Evolutionary conservation across 441 rosid genomes (phyloP).

Genomic region (Hura crepitans): DNA sequence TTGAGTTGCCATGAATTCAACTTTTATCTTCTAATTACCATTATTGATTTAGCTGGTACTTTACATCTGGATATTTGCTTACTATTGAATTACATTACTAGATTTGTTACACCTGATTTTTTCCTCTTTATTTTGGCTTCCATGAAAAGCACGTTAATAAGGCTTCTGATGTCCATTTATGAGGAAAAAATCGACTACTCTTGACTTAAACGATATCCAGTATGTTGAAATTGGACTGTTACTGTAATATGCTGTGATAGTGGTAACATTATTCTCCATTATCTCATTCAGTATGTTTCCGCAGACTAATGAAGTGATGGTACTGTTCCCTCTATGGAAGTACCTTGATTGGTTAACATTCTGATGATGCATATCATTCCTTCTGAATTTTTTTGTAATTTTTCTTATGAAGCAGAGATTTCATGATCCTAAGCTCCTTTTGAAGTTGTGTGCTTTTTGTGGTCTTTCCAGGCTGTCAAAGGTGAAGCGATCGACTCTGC

Average conservation of each 20-base stretch:
- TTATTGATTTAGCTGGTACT: too few relatives aligned
- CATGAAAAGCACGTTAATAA: background rate
- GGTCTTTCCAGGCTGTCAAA: constrained; percentile 30
- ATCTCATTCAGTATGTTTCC: background rate
- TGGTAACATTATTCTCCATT: background rate
- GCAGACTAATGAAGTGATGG: background rate
- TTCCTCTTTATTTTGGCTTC: background rate
- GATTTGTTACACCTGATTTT: too few relatives aligned
- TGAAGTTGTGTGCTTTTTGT: constrained; percentile 9
- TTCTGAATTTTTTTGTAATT: background rate
- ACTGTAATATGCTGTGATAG: background rate
- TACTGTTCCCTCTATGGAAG: background rate
- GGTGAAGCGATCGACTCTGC: constrained; percentile 17
- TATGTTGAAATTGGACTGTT: too few relatives aligned
- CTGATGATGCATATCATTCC: background rate
- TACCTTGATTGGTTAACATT: background rate
- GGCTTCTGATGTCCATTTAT: background rate
- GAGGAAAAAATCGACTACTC: too few relatives aligned
- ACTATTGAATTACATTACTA: background rate
- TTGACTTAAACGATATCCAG: background rate
- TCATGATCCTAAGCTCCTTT: constrained; percentile 4
- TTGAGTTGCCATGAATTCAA: too few relatives aligned
- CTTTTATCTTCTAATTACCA: too few relatives aligned
- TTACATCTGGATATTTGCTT: background rate
- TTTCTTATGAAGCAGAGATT: background rate